A percentile compares a stretch with the other conserved stretches of the same genome.
These are phyloP conservation scores for Yamadazyma insecticola DNA, from an alignment of 805 yeast genomes.

Conservation along the genomic window DNA sequence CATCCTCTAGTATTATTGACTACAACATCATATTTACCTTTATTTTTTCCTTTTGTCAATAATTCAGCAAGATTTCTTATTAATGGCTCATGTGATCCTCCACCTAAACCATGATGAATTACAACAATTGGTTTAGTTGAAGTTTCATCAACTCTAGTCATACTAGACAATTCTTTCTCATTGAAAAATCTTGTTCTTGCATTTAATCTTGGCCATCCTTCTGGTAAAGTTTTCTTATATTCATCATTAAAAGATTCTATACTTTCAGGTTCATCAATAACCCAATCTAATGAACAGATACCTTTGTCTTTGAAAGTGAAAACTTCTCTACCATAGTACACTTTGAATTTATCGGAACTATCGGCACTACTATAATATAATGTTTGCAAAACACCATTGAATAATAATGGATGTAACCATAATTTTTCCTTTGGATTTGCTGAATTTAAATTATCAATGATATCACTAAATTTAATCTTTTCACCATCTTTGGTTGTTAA, in stretches of 20 bases:
- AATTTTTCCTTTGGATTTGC: constrained; percentile 28
- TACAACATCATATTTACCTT: constrained; percentile 51
- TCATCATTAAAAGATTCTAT: constrained; percentile 20
- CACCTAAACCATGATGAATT: constrained; percentile 72
- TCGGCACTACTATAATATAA: constrained; percentile 56
- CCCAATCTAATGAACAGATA: constrained; percentile 71
- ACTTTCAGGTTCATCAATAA: constrained; percentile 33
- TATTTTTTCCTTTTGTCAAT: constrained; percentile 24
- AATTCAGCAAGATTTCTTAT: constrained; percentile 54
- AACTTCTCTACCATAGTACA: constrained; percentile 73
- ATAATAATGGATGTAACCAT: constrained; percentile 57
- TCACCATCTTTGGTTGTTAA: constrained; percentile 2
- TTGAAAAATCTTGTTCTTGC: constrained; percentile 51
- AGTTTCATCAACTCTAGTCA: constrained; percentile 13
- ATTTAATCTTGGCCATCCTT: constrained; percentile 38
- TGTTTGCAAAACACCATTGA: constrained; percentile 78
- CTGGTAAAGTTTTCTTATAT: constrained; percentile 27
- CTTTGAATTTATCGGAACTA: constrained; percentile 45
- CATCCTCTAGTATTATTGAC: constrained; percentile 79
- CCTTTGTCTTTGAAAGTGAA: constrained; percentile 62
- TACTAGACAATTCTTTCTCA: constrained; percentile 37
- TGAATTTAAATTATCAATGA: constrained; percentile 1
- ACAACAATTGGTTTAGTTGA: constrained; percentile 54
- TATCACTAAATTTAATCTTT: neutral
- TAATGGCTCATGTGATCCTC: constrained; percentile 81